phyloP scores from a whole-genome alignment of 306 rosid genomes.

The Cucumis sativus region DNA sequence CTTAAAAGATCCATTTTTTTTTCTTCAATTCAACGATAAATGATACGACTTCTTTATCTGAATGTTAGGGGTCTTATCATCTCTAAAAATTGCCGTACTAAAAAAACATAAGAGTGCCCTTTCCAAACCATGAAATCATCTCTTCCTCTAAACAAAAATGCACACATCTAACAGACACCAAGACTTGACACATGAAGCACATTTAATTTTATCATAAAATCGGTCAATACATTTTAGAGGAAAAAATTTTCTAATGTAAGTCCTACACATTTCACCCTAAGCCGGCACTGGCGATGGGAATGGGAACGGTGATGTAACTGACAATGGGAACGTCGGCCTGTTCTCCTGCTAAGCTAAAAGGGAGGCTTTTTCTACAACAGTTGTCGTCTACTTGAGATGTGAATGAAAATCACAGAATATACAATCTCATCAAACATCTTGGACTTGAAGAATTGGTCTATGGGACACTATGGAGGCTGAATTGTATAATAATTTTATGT shows the following conservation, averaged over 20 bases:
- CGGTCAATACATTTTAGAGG: neutral
- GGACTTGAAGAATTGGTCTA: neutral
- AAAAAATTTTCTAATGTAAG: neutral
- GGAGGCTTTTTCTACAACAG: neutral
- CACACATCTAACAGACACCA: neutral
- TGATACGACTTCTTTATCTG: too few relatives aligned
- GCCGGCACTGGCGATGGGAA: too few relatives aligned
- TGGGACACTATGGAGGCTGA: slow-evolving; percentile 1
- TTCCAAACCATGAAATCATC: neutral
- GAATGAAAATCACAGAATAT: neutral
- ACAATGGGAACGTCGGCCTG: neutral
- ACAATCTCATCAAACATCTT: slow-evolving; percentile 3
- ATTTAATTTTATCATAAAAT: neutral
- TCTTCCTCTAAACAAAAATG: neutral
- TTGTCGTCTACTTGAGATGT: neutral
- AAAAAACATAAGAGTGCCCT: neutral
- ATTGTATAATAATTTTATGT: neutral
- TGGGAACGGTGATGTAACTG: too few relatives aligned
- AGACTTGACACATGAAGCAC: neutral
- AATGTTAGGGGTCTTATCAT: too few relatives aligned
- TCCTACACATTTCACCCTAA: neutral
- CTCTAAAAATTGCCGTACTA: too few relatives aligned
- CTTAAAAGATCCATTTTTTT: too few relatives aligned
- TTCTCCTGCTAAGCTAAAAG: neutral
- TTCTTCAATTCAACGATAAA: too few relatives aligned